phyloP scores from a whole-genome alignment of 768 basidiomycete genomes.

The Sistotremastrum niveocremeum region DNA sequence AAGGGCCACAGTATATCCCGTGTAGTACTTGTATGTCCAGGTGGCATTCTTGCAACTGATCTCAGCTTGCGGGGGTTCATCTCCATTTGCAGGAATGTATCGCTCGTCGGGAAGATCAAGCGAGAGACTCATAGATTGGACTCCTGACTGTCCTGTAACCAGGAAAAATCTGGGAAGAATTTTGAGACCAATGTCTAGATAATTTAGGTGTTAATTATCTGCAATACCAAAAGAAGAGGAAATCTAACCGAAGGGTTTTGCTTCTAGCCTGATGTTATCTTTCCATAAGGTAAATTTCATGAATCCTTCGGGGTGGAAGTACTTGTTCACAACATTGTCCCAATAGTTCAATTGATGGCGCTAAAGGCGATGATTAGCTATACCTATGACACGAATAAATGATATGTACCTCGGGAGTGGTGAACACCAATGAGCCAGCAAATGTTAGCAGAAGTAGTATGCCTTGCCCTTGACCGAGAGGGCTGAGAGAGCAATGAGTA shows the following conservation, averaged over 20 bases:
- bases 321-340: conserved; percentile 49
- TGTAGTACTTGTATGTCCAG: conserved; percentile 74
- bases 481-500: not conserved
- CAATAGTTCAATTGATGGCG: conserved; percentile 32
- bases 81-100: conserved; percentile 25
- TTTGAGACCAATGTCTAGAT: conserved; percentile 60
- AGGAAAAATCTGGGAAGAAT: conserved; percentile 77
- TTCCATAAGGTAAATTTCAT: conserved; percentile 84
- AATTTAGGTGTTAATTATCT: conserved; percentile 4
- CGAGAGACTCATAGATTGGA: conserved; percentile 69
- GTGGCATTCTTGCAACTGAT: conserved; percentile 62
- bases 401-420: conserved; percentile 32
- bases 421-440: conserved; percentile 47
- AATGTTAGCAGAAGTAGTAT: conserved; percentile 54
- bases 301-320: conserved; percentile 54
- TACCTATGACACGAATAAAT: not conserved
- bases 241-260: conserved; percentile 68
- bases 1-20: conserved; percentile 67
- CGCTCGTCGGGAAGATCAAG: conserved; percentile 70
- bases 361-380: conserved; percentile 3
- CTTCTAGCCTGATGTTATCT: conserved; percentile 64
- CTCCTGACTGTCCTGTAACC: conserved; percentile 73
- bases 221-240: conserved; percentile 2
- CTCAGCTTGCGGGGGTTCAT: conserved; percentile 24
- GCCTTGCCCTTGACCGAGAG: conserved; percentile 36